These are phyloP conservation scores for Acacia acuminata DNA, from an alignment of 306 rosid genomes.

Conservation along the genomic window DNA sequence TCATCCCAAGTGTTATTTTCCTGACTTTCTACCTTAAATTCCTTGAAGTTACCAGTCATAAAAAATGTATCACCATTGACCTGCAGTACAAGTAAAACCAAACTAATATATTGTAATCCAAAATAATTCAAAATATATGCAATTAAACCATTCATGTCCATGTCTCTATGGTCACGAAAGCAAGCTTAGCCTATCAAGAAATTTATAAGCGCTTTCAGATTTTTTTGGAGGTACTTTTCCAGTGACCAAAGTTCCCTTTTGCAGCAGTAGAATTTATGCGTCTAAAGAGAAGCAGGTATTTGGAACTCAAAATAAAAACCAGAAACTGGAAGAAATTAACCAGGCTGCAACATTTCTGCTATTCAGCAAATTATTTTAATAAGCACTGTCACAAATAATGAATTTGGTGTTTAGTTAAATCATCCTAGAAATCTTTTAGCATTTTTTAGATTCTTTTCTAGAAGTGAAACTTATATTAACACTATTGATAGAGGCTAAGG, in stretches of 20 bases:
- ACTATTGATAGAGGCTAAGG: background rate
- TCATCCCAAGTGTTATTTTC: conserved; percentile 77
- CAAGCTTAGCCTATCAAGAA: background rate
- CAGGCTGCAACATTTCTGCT: background rate
- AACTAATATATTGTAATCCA: conserved; percentile 13
- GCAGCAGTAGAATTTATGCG: background rate
- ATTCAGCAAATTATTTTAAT: background rate
- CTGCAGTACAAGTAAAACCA: conserved; percentile 48
- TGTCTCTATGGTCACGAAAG: background rate
- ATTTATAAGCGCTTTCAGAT: background rate
- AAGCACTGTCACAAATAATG: background rate
- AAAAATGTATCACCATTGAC: conserved; percentile 94
- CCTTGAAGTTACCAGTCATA: conserved; percentile 91
- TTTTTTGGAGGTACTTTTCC: background rate
- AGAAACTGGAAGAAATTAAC: conserved; percentile 8
- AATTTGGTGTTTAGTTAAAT: background rate
- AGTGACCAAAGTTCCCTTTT: background rate
- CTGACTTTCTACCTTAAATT: conserved; percentile 78
- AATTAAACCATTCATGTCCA: background rate
- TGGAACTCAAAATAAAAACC: background rate
- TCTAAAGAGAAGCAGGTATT: background rate
- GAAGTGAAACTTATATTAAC: background rate
- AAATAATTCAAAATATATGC: background rate
- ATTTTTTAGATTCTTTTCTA: background rate
- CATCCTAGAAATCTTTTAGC: background rate